Conservation (phyloP, 441 rosid genomes). For the Metrosideros polymorpha region DNA sequence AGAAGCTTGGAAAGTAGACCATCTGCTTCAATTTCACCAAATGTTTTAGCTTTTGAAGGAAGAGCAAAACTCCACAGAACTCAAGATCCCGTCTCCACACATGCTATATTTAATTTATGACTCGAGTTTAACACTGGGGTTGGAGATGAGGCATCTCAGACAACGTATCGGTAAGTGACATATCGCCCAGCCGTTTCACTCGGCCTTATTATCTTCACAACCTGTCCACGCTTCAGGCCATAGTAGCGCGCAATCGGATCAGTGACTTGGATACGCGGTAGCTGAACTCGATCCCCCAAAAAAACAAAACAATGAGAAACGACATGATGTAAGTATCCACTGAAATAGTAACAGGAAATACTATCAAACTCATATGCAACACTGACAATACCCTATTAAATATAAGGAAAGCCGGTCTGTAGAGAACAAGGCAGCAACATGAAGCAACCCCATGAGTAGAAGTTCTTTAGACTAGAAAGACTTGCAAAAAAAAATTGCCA, state of each 20-base stretch:
- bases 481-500: background rate
- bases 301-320: background rate
- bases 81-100: background rate
- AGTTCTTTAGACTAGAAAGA: background rate
- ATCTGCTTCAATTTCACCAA: background rate
- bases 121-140: background rate
- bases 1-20: background rate
- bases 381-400: background rate
- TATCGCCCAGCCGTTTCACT: slow-evolving; percentile 97
- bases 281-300: slow-evolving; percentile 27
- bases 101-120: background rate
- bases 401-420: background rate
- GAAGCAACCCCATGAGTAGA: background rate
- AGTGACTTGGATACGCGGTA: slow-evolving; percentile 81
- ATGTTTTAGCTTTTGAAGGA: background rate
- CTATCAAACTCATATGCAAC: background rate
- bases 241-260: slow-evolving; percentile 93
- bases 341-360: background rate
- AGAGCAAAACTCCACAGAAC: background rate
- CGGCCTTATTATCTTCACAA: slow-evolving; percentile 86
- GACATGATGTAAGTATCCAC: background rate
- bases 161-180: slow-evolving; percentile 68
- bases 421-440: background rate
- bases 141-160: background rate
- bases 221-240: slow-evolving; percentile 92